These are phyloP conservation scores for Trichoderma koningii DNA, from an alignment of 2,329 filamentous ascomycete genomes.

Conservation along the genomic window DNA sequence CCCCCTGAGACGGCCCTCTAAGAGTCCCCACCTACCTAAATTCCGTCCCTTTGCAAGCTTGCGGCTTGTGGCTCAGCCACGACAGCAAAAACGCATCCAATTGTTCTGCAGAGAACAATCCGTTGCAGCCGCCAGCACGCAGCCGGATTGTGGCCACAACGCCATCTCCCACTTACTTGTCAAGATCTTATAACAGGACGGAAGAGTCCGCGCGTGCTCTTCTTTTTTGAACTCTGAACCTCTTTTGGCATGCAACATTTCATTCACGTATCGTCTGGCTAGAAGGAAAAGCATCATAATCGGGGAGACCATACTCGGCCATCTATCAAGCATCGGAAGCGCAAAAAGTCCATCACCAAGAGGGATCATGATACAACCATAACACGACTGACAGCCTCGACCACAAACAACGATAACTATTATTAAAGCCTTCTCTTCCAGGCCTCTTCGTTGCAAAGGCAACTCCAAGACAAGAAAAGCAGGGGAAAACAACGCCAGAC, in stretches of 20 bases:
- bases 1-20: neutral
- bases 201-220: neutral
- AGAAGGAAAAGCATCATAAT: too few relatives aligned
- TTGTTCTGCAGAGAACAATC: conserved; percentile 13
- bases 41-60: neutral
- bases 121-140: neutral
- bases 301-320: too few relatives aligned
- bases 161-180: neutral
- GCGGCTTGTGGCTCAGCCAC: neutral
- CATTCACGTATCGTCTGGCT: neutral
- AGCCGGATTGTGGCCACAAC: neutral
- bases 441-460: neutral
- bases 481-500: too few relatives aligned
- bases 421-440: too few relatives aligned
- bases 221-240: neutral
- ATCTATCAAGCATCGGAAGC: too few relatives aligned
- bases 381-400: too few relatives aligned
- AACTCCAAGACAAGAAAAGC: too few relatives aligned
- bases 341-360: too few relatives aligned
- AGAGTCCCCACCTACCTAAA: conserved; percentile 6
- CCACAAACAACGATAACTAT: too few relatives aligned
- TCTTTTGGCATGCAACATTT: neutral
- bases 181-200: neutral
- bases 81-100: neutral
- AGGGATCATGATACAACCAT: too few relatives aligned